Evolutionary conservation across 768 basidiomycete species (phyloP).

Genomic region (Hemileccinum rubropunctum): DNA sequence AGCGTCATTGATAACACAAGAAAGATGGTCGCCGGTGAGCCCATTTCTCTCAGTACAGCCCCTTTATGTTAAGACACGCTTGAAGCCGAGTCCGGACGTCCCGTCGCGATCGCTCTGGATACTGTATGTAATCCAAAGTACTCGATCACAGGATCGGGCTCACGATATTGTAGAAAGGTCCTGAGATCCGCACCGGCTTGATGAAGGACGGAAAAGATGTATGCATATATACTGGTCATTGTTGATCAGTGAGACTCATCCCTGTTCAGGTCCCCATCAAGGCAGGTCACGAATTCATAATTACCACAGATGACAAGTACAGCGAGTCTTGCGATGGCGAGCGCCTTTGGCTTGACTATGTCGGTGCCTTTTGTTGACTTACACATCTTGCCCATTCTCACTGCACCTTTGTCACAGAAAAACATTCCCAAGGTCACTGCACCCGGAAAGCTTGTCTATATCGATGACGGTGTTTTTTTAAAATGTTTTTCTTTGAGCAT

Average conservation of each 20-base stretch:
- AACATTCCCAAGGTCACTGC: conserved; percentile 95
- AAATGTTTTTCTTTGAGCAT: not conserved
- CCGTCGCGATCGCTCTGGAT: conserved; percentile 96
- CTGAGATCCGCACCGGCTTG: conserved; percentile 96
- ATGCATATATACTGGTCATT: conserved; percentile 33
- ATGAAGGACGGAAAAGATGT: conserved; percentile 88
- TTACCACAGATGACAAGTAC: conserved; percentile 83
- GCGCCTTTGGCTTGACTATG: conserved; percentile 91
- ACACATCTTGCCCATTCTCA: conserved; percentile 2
- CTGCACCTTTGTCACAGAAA: conserved; percentile 40
- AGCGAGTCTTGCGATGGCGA: conserved; percentile 78
- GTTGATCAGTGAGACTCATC: conserved; percentile 3
- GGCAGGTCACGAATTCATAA: conserved; percentile 91
- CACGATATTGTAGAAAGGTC: conserved; percentile 75
- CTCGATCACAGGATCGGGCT: conserved; percentile 2
- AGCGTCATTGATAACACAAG: conserved; percentile 98
- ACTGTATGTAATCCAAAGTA: conserved; percentile 56
- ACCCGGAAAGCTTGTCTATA: conserved; percentile 95
- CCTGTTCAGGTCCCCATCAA: conserved; percentile 64
- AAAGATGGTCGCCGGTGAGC: conserved; percentile 73
- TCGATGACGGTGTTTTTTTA: conserved; percentile 77
- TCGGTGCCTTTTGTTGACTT: conserved; percentile 38
- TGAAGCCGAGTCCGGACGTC: conserved; percentile 68
- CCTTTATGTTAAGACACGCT: conserved; percentile 3
- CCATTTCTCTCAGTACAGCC: not conserved